Base-by-base conservation (phyloP, 2,329 filamentous ascomycete species). In the Phialophora verrucosa region DNA sequence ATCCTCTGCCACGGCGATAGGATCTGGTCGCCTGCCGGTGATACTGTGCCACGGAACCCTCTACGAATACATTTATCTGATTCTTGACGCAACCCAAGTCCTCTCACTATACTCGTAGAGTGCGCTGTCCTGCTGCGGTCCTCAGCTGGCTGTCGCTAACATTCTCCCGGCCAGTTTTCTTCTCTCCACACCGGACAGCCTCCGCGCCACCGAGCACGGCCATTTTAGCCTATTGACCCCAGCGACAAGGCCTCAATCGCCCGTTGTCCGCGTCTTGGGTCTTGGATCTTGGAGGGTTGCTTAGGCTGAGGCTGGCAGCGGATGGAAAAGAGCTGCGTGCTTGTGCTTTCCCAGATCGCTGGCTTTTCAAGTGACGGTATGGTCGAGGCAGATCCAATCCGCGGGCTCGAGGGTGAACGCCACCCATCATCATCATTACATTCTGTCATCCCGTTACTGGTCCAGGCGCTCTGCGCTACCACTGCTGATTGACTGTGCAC, bases 351-450 rank as follows among this genome's bases (percentile, higher is more conserved):
- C 32, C 32, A 35, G 32, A 35, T 35, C 32, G 32, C 32, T 35
- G 32, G 10, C 38, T 44, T 44, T n/a, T 5, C 38, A 42, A 7
- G 38, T 42, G 38, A 42, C 38, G 38, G 38, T 6, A 42, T 42
- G 38, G 38, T 51, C 49, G 20, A 51, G 49, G 23, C 49, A 27
- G 49, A 29, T 14, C 49, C 49, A 51, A 29, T 11, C 29, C 29
- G 29, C 53, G 12, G 53, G 27, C 25, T 55, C 11, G 25, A 44
- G 2, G 17, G 38, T n/a, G 17, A 44, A 20, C 53, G 29, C 53
- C 29, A 35, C 53, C 29, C 17, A 32, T 35, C 53, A 55, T 55
- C 53, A 55, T 29, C 53, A 55, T 58, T 31, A 58, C 55, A 42
- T 58, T 60, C 35, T 31, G 44, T 8, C 44, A 54, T 10, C 47